A percentile compares a stretch with the other conserved stretches of the same genome.
Conservation (phyloP, 495 filamentous ascomycete species). For the Clavariopsis aquatica region DNA sequence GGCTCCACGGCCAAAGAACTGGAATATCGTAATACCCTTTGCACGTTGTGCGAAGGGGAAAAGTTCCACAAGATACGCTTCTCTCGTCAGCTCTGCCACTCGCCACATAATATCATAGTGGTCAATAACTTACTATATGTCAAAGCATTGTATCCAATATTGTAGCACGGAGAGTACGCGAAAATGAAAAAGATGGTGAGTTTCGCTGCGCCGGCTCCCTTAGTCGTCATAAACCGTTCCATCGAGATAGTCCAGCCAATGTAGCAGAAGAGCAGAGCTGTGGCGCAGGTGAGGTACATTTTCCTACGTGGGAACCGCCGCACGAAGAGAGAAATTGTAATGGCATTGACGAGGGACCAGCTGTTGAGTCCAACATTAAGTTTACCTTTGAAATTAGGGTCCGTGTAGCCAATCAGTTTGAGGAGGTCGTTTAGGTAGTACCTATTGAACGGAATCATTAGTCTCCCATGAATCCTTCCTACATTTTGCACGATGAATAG, state of each 20-base stretch:
- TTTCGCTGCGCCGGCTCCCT: constrained; percentile 49
- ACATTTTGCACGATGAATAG: neutral
- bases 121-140: constrained; percentile 64
- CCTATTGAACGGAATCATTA: constrained; percentile 39
- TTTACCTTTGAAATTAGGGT: constrained; percentile 54
- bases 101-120: neutral
- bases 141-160: constrained; percentile 68
- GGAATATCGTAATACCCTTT: constrained; percentile 63
- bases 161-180: constrained; percentile 64
- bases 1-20: constrained; percentile 60
- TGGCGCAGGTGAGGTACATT: constrained; percentile 61
- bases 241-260: constrained; percentile 62
- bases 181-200: constrained; percentile 65
- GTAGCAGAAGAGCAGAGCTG: constrained; percentile 56
- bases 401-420: constrained; percentile 52
- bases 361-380: constrained; percentile 62
- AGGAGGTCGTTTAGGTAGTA: constrained; percentile 58
- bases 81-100: neutral
- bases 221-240: constrained; percentile 53
- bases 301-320: constrained; percentile 55
- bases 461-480: no score
- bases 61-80: constrained; percentile 63
- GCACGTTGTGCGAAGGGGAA: constrained; percentile 65
- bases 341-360: constrained; percentile 58
- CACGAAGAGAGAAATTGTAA: constrained; percentile 55